These are phyloP conservation scores for Podosphaera leucotricha DNA, from an alignment of 2,329 filamentous ascomycete genomes.

Conservation along the genomic window DNA sequence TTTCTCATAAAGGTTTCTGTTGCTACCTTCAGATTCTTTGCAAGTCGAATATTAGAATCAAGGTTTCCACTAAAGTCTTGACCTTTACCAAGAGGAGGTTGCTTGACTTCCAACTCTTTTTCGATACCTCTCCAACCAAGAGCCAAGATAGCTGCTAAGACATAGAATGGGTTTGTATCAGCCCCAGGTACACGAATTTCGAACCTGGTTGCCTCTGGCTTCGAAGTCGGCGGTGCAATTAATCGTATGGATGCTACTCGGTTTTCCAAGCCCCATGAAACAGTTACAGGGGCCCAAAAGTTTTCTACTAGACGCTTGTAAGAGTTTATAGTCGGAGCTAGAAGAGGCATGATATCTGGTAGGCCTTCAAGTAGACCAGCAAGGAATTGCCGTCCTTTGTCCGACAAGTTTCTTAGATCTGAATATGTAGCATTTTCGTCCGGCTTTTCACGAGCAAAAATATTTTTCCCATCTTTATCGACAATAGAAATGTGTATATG, in stretches of 20 bases:
- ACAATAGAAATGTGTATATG: slow-evolving; percentile 89
- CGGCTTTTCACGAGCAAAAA: slow-evolving; percentile 49
- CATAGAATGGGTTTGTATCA: slow-evolving; percentile 72
- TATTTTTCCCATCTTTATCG: slow-evolving; percentile 57
- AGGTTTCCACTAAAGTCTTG: slow-evolving; percentile 50
- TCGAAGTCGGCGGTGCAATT: slow-evolving; percentile 70
- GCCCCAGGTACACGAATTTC: slow-evolving; percentile 88
- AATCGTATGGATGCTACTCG: slow-evolving; percentile 76
- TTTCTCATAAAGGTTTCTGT: slow-evolving; percentile 52
- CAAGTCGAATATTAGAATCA: slow-evolving; percentile 55
- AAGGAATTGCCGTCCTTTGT: slow-evolving; percentile 77
- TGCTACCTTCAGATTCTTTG: slow-evolving; percentile 69
- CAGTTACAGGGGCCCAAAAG: slow-evolving; percentile 95
- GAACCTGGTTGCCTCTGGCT: slow-evolving; percentile 68
- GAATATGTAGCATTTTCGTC: slow-evolving; percentile 50
- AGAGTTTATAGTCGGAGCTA: slow-evolving; percentile 88
- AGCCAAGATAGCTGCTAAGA: slow-evolving; percentile 66
- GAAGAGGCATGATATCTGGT: slow-evolving; percentile 82
- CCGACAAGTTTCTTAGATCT: slow-evolving; percentile 61
- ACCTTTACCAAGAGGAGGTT: slow-evolving; percentile 65
- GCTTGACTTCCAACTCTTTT: slow-evolving; percentile 65
- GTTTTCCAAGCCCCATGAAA: slow-evolving; percentile 92
- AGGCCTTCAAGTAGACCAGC: slow-evolving; percentile 74
- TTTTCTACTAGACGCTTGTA: slow-evolving; percentile 98
- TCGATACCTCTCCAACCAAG: slow-evolving; percentile 81